Percentiles rank a stretch among this genome's conserved stretches.
These are phyloP conservation scores for Ustilago trichophora DNA, from an alignment of 1,284 basidiomycete genomes.

Conservation along the genomic window DNA sequence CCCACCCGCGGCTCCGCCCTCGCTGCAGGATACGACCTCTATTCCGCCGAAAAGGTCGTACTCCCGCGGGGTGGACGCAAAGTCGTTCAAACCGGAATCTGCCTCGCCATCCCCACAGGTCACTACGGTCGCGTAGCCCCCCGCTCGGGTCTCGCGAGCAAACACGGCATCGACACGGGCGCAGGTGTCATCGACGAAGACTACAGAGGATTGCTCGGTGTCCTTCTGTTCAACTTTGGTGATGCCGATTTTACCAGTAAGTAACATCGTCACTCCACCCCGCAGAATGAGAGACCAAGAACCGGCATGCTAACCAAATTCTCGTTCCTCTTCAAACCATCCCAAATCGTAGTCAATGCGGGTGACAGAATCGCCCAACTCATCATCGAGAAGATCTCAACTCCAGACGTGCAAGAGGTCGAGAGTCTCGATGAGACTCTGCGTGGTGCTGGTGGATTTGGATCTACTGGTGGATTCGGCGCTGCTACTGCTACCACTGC, in stretches of 20 bases:
- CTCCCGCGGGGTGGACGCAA: conserved; percentile 75
- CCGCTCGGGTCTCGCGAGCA: conserved; percentile 89
- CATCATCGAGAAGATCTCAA: conserved; percentile 88
- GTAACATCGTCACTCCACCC: conserved; percentile 50
- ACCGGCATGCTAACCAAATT: too few relatives aligned
- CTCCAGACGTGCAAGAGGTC: conserved; percentile 85
- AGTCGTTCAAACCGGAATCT: conserved; percentile 86
- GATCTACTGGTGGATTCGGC: conserved; percentile 80
- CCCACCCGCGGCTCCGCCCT: conserved; percentile 86
- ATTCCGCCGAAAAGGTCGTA: conserved; percentile 72
- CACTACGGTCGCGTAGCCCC: conserved; percentile 97
- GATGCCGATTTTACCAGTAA: conserved; percentile 86
- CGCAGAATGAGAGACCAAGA: too few relatives aligned
- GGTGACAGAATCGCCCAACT: conserved; percentile 95
- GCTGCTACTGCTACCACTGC: too few relatives aligned
- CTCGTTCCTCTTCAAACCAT: too few relatives aligned
- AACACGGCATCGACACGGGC: conserved; percentile 95
- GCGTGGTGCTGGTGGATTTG: conserved; percentile 88
- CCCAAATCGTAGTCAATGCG: conserved; percentile 72
- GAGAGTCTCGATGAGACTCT: conserved; percentile 83
- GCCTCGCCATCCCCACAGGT: conserved; percentile 87
- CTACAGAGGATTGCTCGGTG: conserved; percentile 89
- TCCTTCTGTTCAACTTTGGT: conserved; percentile 88
- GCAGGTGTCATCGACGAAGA: conserved; percentile 97
- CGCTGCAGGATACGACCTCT: conserved; percentile 93